Percentiles rank a stretch among this genome's conserved stretches.
Conservation (phyloP, 441 rosid species). For the Croton laevigatus region DNA sequence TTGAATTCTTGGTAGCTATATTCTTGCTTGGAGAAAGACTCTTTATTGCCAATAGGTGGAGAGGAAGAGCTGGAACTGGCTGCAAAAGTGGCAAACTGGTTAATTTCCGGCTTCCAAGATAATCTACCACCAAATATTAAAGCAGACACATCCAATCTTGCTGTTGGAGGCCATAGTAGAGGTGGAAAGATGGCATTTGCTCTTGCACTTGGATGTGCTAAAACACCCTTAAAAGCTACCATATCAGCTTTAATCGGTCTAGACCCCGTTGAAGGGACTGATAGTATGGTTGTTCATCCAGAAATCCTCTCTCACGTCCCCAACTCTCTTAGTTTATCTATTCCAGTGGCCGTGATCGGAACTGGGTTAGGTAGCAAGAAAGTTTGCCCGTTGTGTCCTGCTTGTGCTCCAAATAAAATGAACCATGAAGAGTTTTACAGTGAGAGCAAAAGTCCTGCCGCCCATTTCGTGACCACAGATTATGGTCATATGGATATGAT, state of each 20-base stretch:
- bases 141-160: slow-evolving; percentile 24
- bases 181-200: slow-evolving; percentile 54
- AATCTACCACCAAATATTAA: slow-evolving; percentile 23
- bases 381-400: neutral
- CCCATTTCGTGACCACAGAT: slow-evolving; percentile 38
- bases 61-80: slow-evolving; percentile 38
- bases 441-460: slow-evolving; percentile 33
- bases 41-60: no score
- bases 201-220: slow-evolving; percentile 35
- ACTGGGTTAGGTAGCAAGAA: slow-evolving; percentile 34
- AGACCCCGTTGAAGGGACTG: slow-evolving; percentile 44
- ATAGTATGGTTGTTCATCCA: slow-evolving; percentile 16
- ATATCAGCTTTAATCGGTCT: slow-evolving; percentile 43
- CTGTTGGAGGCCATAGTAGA: slow-evolving; percentile 49
- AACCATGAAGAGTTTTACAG: slow-evolving; percentile 48
- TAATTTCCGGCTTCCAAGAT: slow-evolving; percentile 24
- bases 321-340: slow-evolving; percentile 32
- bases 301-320: slow-evolving; percentile 31
- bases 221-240: slow-evolving; percentile 10
- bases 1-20: neutral
- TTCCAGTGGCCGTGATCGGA: slow-evolving; percentile 44
- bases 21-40: slow-evolving; percentile 5
- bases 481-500: slow-evolving; percentile 59
- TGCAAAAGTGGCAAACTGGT: slow-evolving; percentile 43
- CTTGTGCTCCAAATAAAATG: slow-evolving; percentile 43